These are phyloP conservation scores for Aspergillus sp. DNA, from an alignment of 2,329 filamentous ascomycete species.

Conservation along the genomic window DNA sequence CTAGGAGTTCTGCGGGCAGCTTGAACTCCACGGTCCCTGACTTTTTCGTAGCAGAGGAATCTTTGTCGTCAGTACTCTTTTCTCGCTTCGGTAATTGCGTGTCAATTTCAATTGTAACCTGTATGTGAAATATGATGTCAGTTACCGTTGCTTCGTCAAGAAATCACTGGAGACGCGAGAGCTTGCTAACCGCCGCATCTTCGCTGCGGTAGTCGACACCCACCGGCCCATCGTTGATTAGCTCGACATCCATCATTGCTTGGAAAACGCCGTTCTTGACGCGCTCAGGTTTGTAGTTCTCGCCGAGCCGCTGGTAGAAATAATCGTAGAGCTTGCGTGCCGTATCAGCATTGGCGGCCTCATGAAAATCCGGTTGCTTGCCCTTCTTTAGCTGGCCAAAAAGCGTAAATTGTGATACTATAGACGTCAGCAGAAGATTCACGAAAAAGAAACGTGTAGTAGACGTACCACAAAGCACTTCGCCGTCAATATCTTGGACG, in stretches of 20 bases:
- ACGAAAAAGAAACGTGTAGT: not conserved
- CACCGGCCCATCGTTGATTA: conserved; percentile 84
- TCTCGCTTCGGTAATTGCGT: conserved; percentile 50
- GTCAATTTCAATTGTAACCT: conserved; percentile 53
- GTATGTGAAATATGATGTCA: conserved; percentile 11
- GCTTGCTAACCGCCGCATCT: conserved; percentile 58
- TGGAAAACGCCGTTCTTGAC: conserved; percentile 98
- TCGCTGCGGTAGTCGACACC: conserved; percentile 63
- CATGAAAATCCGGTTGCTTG: conserved; percentile 93
- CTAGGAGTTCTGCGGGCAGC: conserved; percentile 30
- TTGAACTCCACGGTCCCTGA: conserved; percentile 24
- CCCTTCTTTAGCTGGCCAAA: conserved; percentile 94
- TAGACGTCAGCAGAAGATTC: conserved; percentile 5
- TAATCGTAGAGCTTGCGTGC: conserved; percentile 81
- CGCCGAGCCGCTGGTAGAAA: conserved; percentile 77
- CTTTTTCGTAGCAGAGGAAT: conserved; percentile 16
- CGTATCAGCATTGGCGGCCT: conserved; percentile 76
- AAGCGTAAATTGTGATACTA: conserved; percentile 96
- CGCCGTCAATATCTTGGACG: conserved; percentile 85
- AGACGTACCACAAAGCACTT: conserved; percentile 84
- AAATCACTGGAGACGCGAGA: conserved; percentile 36
- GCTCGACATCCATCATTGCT: conserved; percentile 96
- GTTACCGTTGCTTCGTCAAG: conserved; percentile 14
- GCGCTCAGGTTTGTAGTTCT: conserved; percentile 70
- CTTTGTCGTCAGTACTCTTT: conserved; percentile 16